Evolutionary conservation across 345 rosid species (phyloP).

Genomic region (Salix arbutifolia): DNA sequence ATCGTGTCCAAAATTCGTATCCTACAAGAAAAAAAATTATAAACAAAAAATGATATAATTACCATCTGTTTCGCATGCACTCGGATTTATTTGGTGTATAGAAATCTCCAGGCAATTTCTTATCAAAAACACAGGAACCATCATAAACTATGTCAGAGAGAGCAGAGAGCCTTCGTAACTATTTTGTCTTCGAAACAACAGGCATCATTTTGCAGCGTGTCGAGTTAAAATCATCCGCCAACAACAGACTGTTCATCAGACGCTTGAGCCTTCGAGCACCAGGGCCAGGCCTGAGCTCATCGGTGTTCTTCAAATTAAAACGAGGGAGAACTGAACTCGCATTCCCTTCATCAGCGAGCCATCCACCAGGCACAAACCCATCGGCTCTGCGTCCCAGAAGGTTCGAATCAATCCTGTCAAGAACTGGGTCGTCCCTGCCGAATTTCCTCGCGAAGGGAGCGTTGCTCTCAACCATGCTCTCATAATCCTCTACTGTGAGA

Average conservation of each 20-base stretch:
- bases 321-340: conserved; percentile 17
- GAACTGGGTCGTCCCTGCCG: conserved; percentile 53
- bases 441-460: conserved; percentile 88
- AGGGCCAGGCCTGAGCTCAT: conserved; percentile 58
- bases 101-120: no score
- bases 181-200: conserved; percentile 3
- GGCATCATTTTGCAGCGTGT: conserved; percentile 43
- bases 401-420: conserved; percentile 78
- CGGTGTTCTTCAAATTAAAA: conserved; percentile 21
- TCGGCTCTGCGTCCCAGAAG: conserved; percentile 50
- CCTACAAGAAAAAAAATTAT: no score
- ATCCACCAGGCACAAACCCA: conserved; percentile 62
- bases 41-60: no score
- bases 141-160: background rate
- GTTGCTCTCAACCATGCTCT: conserved; percentile 65
- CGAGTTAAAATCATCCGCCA: conserved; percentile 44
- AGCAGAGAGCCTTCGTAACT: background rate
- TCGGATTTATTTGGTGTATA: no score
- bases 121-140: background rate
- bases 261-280: conserved; percentile 64
- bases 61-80: no score
- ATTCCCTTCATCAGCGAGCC: conserved; percentile 41
- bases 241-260: conserved; percentile 48
- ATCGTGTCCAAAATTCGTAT: no score
- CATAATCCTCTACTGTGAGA: conserved; percentile 54